Base-by-base conservation (phyloP, 306 rosid genomes). In the Prosopis cineraria region DNA sequence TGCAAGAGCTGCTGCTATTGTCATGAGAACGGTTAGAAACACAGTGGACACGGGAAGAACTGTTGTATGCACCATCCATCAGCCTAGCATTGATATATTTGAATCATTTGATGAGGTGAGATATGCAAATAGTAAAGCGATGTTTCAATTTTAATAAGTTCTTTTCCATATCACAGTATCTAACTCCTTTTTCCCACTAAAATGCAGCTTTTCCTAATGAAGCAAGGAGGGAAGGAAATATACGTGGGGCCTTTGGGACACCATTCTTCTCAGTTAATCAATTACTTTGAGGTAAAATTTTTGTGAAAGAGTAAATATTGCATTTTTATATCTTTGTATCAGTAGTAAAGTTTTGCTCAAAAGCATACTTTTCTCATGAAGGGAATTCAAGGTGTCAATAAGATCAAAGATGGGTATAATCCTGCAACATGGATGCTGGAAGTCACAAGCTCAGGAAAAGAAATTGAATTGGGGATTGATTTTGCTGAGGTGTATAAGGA, bases 1-100 rank as follows among this genome's bases (percentile, higher is more conserved):
- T 78, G 93, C 93, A 68, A 82, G 90, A 68, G 93, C 93, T 55
- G 93, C 93, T 14, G 93, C 93, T 1, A 84, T 89, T 73, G 90
- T 89, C 25, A 89, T 86, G 93, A 80, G 93, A 76, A 74, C 93
- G 7, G 90, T 86, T 75, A 84, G 93, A 86, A 89, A 86, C 87
- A 89, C 93, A 4, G 87, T 84, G 1, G 93, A 89, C 83, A 89
- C 93, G 0, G 90, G 93, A 86, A 86, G 93, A 82, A 89, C 90
- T 40, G 92, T 89, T 62, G 92, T 86, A 13, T 89, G 92, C 81
- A 89, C 92, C 81, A 89, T 89, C 60, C 92, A 89, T 74, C 92
- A 89, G 44, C 92, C 92, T 47, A 89, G 92, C 84, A 89, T 89
- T 78, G 92, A 89, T 55, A 84, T 89, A 68, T 89, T 89, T 75